Evolutionary conservation across 768 basidiomycete species (phyloP), one percentile per base, ranked within the genome.

Genomic region (Sporobolomyces pararoseus): DNA sequence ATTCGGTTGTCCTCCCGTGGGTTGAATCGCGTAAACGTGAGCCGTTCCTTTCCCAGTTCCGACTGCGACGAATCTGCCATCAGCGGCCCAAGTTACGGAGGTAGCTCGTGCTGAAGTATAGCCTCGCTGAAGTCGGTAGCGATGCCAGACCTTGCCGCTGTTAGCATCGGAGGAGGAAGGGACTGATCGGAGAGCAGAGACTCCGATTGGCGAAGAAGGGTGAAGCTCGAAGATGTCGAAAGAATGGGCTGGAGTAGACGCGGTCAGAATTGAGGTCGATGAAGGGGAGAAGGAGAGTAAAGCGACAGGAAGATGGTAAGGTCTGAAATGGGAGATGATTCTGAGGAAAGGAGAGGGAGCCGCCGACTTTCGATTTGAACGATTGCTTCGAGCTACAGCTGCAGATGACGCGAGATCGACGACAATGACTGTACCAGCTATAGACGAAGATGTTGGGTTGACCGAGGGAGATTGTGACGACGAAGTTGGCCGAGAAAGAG

Each of bases 141-240:
- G 74, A 50, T 76, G 76, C 76, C 74, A 76, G 9, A 74, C 76
- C 19, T 72, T 72, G 31, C 66, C 66, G 62, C 14, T 46, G 34
- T 46, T 32, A 4, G 66, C 2, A 3, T 50, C 50, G 31, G 61
- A 16, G 6, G 61, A 44, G 12, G 63, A 29, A 5, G 57, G 42
- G 13, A 58, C 52, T 16, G 34, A 47, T 14, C n/a, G 44, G 3
- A 58, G 60, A 10, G 63, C 53, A 0, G 25, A 27, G 3, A 21
- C 19, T 19, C 69, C 71, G 42, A 70, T 60, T 5, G 39, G 16
- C 1, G 66, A 59, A 42, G 55, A 12, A 1, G 76, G 74, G 55
- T 70, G 69, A 32, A 76, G 55, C 54, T 76, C 76, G 39, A 76
- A 76, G 23, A 76, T 58, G 63, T 76, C 71, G 63, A 75, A 76